Base-by-base conservation (phyloP, 176 grass and related monocot genomes). In the Carex kokanica region DNA sequence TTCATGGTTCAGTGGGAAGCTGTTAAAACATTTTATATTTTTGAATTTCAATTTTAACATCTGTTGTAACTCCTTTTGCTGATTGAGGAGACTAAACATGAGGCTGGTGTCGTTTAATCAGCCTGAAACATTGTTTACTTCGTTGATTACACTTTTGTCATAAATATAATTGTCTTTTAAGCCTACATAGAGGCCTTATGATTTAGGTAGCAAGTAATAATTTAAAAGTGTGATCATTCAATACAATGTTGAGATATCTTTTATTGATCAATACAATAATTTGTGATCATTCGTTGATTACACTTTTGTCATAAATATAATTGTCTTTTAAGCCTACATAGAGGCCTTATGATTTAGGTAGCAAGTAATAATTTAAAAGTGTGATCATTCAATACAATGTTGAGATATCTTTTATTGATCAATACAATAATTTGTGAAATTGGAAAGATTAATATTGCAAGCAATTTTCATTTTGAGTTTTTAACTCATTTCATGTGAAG, bases 21-120 rank as follows among this genome's bases (percentile, higher is more conserved):
- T 52, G 20, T 67, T 66, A 15, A 24, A 64, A 24, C 12, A 5
- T 54, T 65, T 40, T 31, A 38, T 82, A 25, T 82, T 27, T 54
- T 82, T 68, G 0, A 5, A 29, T 64, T 60, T 20, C 20, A 67
- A 68, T 82, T 82, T 82, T 82, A 61, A 82, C 36, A 63, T 45
- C 40, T 7, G 8, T 81, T 81, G n/a, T 81, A 47, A 16, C 16
- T 67, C 47, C 40, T 74, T 69, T 38, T 45, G 14, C 29, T 64
- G 25, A 65, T 51, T 53, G 49, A 66, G 24, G 43, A 51, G 80
- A 82, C 62, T 62, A 12, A 65, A 82, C 6, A 49, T 64, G 40
- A 21, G 18, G 55, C 57, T 49, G 6, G 20, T 62, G 55, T 27
- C 16, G 45, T 52, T 47, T 63, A 21, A 81, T 81, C 25, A 6